These are phyloP conservation scores for Mallotus japonicus DNA, from an alignment of 441 rosid genomes.

Conservation along the genomic window DNA sequence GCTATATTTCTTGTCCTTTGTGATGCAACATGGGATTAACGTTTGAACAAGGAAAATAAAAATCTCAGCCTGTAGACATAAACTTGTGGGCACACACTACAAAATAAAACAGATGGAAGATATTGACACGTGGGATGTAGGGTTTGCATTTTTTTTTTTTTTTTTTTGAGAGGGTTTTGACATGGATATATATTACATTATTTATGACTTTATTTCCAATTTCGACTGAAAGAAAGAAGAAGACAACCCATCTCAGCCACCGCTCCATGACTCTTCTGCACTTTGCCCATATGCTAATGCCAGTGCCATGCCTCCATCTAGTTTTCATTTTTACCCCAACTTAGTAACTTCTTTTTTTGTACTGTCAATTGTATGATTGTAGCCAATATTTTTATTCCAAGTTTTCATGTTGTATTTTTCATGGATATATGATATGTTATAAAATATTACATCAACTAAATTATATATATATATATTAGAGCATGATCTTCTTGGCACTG, in stretches of 20 bases:
- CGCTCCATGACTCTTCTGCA: no score
- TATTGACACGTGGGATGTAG: constrained; percentile 17
- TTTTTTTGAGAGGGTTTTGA: background rate
- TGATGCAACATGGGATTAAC: background rate
- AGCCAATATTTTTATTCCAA: no score
- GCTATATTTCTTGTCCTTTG: no score
- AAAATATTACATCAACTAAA: no score
- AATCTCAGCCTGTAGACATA: background rate
- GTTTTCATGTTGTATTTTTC: no score
- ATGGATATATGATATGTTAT: no score
- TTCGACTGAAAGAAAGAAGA: background rate
- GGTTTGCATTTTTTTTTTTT: background rate
- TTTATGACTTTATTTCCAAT: constrained; percentile 1
- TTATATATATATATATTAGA: no score
- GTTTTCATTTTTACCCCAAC: background rate
- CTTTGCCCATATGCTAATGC: no score
- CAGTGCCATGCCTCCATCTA: background rate
- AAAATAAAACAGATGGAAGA: background rate
- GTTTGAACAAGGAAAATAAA: background rate
- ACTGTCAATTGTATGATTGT: no score
- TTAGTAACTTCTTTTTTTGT: no score
- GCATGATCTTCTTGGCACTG: no score
- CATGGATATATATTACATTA: background rate
- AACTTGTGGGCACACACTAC: background rate
- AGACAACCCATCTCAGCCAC: no score